These are phyloP conservation scores for Coemansia javaensis DNA, from an alignment of 192 early-diverging fungal genomes.

Conservation along the genomic window DNA sequence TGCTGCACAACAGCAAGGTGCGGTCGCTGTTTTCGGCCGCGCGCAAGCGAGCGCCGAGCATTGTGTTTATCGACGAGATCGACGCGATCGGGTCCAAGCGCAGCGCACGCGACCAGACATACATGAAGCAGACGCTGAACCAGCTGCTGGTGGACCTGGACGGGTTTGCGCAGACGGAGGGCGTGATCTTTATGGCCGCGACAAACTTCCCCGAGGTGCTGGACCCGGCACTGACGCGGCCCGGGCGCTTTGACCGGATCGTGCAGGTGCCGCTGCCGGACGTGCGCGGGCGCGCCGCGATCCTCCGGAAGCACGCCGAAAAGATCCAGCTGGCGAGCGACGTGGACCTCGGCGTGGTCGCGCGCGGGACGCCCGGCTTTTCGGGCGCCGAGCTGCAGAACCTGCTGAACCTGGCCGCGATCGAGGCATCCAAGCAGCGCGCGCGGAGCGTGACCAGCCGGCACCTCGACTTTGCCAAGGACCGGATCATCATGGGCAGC, in stretches of 20 bases:
- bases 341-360: conserved; percentile 79
- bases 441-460: conserved; percentile 66
- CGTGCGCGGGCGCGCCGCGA: conserved; percentile 90
- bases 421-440: conserved; percentile 82
- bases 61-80: conserved; percentile 99
- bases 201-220: conserved; percentile 97
- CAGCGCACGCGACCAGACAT: conserved; percentile 87
- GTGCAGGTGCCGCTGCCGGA: conserved; percentile 94
- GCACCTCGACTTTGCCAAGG: conserved; percentile 96
- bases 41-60: conserved; percentile 70
- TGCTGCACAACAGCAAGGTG: conserved; percentile 53
- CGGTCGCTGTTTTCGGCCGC: conserved; percentile 64
- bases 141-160: conserved; percentile 98
- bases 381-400: conserved; percentile 99
- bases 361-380: conserved; percentile 96
- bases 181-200: conserved; percentile 97
- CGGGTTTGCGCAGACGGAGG: conserved; percentile 93
- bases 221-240: conserved; percentile 94
- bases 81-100: conserved; percentile 97
- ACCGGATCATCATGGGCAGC: conserved; percentile 97
- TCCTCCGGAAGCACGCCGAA: conserved; percentile 86
- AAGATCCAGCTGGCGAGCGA: conserved; percentile 65
- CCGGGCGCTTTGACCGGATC: conserved; percentile 94
- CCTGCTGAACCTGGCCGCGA: conserved; percentile 95
- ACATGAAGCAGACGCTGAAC: conserved; percentile 98